Evolutionary conservation across 1,284 basidiomycete species (phyloP), one percentile per base, ranked within the genome.

Genomic region (Heterobasidion irregulare): DNA sequence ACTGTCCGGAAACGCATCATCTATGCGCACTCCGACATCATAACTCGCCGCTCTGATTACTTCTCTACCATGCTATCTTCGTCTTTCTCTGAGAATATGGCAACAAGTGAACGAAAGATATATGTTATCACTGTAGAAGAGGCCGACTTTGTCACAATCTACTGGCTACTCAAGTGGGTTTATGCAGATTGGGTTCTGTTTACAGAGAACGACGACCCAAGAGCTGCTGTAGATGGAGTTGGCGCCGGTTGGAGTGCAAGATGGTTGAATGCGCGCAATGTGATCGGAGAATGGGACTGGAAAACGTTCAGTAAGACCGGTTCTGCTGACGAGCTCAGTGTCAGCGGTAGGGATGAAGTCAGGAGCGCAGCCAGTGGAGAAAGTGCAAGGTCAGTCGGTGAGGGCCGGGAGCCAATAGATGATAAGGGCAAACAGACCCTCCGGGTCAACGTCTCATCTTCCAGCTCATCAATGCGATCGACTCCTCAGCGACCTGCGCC

Each of bases 151-250:
- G 79, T 83, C 50, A 91, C 89, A 0, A 80, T 90, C 3, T 92
- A 91, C 66, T 92, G 89, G 89, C 70, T 93, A 52, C 69, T 93
- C 53, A 89, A 89, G 61, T 92, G 81, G 70, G 81, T 90, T 43
- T 93, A 92, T 64, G 84, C 86, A 2, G 87, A 91, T 63, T 86
- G 83, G 83, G 68, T 85, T 4, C 68, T 80, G 33, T 84, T 82
- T 70, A 77, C 78, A 53, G 82, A 86, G 54, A 70, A 83, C 44
- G 83, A 86, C 59, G 84, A 86, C 58, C 80, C 84, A 9, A 74
- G 84, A 19, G 67, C 72, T 26, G 83, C 82, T 13, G 78, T 86
- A 38, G 79, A 84, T 58, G 79, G 81, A 10, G 73, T 83, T 45
- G 82, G 79, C 16, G 75, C 75, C 26, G 81, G 79, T 19, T 86